These are phyloP conservation scores for Mucor saturninus DNA, from an alignment of 371 early-diverging fungal genomes.

Conservation along the genomic window DNA sequence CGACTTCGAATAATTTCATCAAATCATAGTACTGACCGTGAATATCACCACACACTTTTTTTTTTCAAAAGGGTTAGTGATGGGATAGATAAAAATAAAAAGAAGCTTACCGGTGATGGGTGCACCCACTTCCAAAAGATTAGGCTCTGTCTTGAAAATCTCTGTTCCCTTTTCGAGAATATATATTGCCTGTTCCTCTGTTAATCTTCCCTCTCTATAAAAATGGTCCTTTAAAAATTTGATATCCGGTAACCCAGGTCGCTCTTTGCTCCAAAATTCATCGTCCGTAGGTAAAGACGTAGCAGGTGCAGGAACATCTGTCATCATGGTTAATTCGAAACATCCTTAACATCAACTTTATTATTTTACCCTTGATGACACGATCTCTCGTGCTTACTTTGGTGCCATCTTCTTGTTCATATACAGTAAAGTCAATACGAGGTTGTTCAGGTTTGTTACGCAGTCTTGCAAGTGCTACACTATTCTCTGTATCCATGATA, in stretches of 20 bases:
- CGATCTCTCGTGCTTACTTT: slow-evolving; percentile 78
- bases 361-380: slow-evolving; percentile 66
- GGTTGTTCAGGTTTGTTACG: slow-evolving; percentile 34
- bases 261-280: slow-evolving; percentile 63
- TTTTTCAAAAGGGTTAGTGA: too few species aligned
- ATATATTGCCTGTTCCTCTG: slow-evolving; percentile 89
- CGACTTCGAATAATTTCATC: slow-evolving; percentile 97
- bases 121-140: slow-evolving; percentile 87
- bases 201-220: slow-evolving; percentile 88
- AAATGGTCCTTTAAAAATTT: slow-evolving; percentile 90
- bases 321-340: too few species aligned
- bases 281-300: slow-evolving; percentile 58
- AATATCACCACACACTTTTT: slow-evolving; percentile 95
- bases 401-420: slow-evolving; percentile 80
- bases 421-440: slow-evolving; percentile 74
- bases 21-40: slow-evolving; percentile 99
- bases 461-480: slow-evolving; percentile 32
- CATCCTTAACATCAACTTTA: background rate
- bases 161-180: slow-evolving; percentile 85
- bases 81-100: too few species aligned
- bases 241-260: slow-evolving; percentile 81
- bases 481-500: slow-evolving; percentile 12
- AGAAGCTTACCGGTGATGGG: slow-evolving; percentile 39
- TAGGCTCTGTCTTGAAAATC: slow-evolving; percentile 82
- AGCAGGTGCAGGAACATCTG: slow-evolving; percentile 59